phyloP scores from a whole-genome alignment of 371 early-diverging fungal species.

The Saksenaea oblongispora region DNA sequence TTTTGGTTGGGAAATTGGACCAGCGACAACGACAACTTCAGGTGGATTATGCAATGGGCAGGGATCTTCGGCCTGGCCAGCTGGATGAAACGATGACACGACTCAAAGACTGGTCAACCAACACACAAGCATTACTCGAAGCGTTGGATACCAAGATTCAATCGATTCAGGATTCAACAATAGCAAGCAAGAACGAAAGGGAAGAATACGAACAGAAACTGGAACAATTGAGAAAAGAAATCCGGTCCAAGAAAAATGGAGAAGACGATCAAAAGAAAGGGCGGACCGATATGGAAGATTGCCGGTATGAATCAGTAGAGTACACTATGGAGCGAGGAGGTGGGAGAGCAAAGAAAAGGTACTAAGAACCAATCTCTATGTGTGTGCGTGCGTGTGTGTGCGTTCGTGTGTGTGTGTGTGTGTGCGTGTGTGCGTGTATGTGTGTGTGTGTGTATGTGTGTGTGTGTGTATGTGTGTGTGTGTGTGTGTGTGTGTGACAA shows the following conservation, averaged over 20 bases:
- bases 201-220: slow-evolving; percentile 49
- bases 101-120: slow-evolving; percentile 63
- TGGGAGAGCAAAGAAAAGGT: slow-evolving; percentile 7
- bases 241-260: slow-evolving; percentile 17
- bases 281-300: slow-evolving; percentile 9
- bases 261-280: slow-evolving; percentile 16
- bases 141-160: slow-evolving; percentile 69
- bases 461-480: not conserved
- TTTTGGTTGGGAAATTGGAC: slow-evolving; percentile 80
- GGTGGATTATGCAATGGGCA: slow-evolving; percentile 80
- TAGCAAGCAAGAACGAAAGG: slow-evolving; percentile 56
- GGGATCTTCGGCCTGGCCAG: slow-evolving; percentile 75
- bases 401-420: not conserved
- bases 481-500: not conserved
- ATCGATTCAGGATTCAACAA: slow-evolving; percentile 53
- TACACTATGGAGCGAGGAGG: slow-evolving; percentile 12
- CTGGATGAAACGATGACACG: slow-evolving; percentile 54
- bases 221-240: slow-evolving; percentile 49
- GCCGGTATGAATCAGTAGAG: slow-evolving; percentile 5
- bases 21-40: slow-evolving; percentile 74
- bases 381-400: not conserved
- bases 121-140: slow-evolving; percentile 56
- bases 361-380: not conserved
- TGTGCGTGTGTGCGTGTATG: not conserved
- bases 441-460: not conserved